Evolutionary conservation across 2,329 filamentous ascomycete genomes (phyloP), one percentile per base, ranked within the genome.

Genomic region (Clarireedia hainanense): DNA sequence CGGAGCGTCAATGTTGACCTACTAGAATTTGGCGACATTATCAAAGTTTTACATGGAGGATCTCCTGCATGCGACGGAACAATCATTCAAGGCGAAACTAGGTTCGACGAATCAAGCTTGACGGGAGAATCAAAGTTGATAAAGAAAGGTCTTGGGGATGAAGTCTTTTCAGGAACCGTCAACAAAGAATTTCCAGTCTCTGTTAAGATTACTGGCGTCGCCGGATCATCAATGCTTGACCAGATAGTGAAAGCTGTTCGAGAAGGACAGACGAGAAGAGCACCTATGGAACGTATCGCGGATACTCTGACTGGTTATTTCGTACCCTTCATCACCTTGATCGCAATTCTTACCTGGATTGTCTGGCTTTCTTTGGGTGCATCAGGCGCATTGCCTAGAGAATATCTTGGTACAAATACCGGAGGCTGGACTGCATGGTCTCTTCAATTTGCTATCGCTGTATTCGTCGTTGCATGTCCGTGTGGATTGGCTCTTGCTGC

Each of bases 41-140:
- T 96, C 45, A 81, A 84, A 51, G 80, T 97, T 2, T 80, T 84
- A 2, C 83, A 91, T 57, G 92, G 92, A 2, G 80, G 82, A 1
- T 95, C 91, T 0, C 92, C 92, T 0, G 88, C 92, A 0, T 89
- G 86, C 5, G 92, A 96, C 67, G 91, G 91, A 6, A 70, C 78
- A 58, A 63, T 95, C 60, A 73, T 83, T 59, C 70, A 78, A 58
- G 84, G 81, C 3, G 77, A 82, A 50, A 83, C 81, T 46, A 79
- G 75, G 50, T 96, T 96, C 65, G 90, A 96, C 66, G 92, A 97
- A 69, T 91, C 90, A 10, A 95, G 90, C 59, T 76, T 97, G 58
- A 96, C 92, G 1, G 88, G 88, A 52, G 88, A 91, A 71, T 87
- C 87, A 14, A 78, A 79, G 6, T 79, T 79, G 0, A 80, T 91